Evolutionary conservation across 2,329 filamentous ascomycete species (phyloP).

Genomic region (Zalaria sp.): DNA sequence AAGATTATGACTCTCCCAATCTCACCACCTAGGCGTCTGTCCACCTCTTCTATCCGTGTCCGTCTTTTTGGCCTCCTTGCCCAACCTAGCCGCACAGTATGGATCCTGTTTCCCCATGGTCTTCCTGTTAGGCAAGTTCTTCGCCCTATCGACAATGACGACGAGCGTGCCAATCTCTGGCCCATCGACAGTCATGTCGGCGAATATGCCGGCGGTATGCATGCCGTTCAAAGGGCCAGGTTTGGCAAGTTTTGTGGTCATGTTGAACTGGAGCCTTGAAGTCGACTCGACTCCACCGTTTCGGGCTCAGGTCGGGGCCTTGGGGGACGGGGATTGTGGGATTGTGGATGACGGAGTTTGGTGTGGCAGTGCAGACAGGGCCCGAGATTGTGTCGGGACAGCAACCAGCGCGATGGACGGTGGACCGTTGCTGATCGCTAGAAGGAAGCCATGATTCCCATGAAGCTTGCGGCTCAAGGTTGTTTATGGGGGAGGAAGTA

Average conservation of each 20-base stretch:
- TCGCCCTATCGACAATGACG: constrained; percentile 81
- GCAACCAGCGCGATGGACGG: too few relatives aligned
- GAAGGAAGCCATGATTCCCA: too few relatives aligned
- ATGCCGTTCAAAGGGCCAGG: constrained; percentile 10
- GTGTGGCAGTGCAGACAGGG: neutral
- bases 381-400: too few relatives aligned
- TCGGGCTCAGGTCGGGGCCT: constrained; percentile 14
- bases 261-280: constrained; percentile 8
- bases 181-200: constrained; percentile 85
- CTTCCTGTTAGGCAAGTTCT: constrained; percentile 92
- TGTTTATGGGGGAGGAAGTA: too few relatives aligned
- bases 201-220: constrained; percentile 86
- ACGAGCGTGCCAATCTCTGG: constrained; percentile 89
- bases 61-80: constrained; percentile 96
- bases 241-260: constrained; percentile 21
- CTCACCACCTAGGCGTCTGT: constrained; percentile 89
- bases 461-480: too few relatives aligned
- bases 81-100: constrained; percentile 84
- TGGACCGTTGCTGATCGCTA: too few relatives aligned
- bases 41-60: constrained; percentile 86
- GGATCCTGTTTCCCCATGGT: constrained; percentile 98
- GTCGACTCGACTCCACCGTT: constrained; percentile 13
- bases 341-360: neutral
- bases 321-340: neutral
- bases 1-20: constrained; percentile 4